Evolutionary conservation across 345 rosid species (phyloP).

Genomic region (Rubroshorea leprosula): DNA sequence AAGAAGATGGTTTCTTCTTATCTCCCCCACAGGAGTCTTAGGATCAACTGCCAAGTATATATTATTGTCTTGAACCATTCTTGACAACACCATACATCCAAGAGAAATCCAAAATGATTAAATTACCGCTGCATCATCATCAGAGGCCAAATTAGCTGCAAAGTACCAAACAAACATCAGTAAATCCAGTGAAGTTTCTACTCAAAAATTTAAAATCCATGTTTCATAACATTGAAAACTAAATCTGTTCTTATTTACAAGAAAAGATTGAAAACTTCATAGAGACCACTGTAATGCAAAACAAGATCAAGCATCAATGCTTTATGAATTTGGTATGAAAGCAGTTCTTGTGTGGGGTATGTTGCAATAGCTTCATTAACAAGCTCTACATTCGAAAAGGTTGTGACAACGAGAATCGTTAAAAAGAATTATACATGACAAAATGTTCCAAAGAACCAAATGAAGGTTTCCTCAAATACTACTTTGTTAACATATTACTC

Average conservation of each 20-base stretch:
- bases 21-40: background rate
- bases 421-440: too few relatives aligned
- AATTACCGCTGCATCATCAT: slow-evolving; percentile 46
- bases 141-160: background rate
- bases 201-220: background rate
- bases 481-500: background rate
- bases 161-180: background rate
- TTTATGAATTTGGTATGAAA: background rate
- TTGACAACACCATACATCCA: background rate
- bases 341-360: background rate
- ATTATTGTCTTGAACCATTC: background rate
- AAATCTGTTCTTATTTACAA: background rate
- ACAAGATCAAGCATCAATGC: background rate
- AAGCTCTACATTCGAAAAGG: too few relatives aligned
- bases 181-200: background rate
- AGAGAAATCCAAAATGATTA: background rate
- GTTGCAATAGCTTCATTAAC: background rate
- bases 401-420: too few relatives aligned
- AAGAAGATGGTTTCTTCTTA: background rate
- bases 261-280: background rate
- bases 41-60: background rate
- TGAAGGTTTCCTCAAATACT: background rate
- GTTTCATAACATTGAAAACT: too few relatives aligned
- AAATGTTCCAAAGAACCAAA: too few relatives aligned
- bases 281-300: background rate